Evolutionary conservation across 2,329 filamentous ascomycete species (phyloP), one percentile per base, ranked within the genome.

Genomic region (Elsinoe australis): DNA sequence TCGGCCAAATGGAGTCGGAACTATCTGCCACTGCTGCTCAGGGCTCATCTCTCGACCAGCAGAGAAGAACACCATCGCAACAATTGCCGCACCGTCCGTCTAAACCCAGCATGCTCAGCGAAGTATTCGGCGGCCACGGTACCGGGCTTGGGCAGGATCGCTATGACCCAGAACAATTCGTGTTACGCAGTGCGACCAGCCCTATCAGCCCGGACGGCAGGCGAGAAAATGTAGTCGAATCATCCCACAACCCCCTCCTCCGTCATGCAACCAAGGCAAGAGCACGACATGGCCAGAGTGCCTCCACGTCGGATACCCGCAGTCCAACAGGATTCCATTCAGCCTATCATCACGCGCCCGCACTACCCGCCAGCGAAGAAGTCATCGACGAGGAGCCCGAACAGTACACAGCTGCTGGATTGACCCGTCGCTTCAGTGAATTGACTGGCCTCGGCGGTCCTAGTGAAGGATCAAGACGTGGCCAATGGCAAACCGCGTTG

Each of bases 1-100:
- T 94, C 39, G 89, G 89, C 3, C 89, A 95, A 62, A 72, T 88
- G 52, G 88, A 95, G 47, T 76, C 82, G 1, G 85, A 90, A 2
- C 31, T 49, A 19, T 38, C 45, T 10, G 45, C 49, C 12, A 38
- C 45, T 17, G 38, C 47, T 4, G 41, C 18, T 35, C 52, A 39
- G 62, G 46, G 60, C 58, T 6, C 58, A 62, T 51, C 54, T 56
- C 12, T 59, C 61, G 52, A 44, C 36, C 36, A 22, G 22, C 34
- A 32, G 31, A 32, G 19, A 12, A 18, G 19, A 24, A 42, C 50
- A 15, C 33, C 50, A 10, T 48, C 42, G 19, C 51, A 54, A 33
- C 38, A 51, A 49, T 19, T 49, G 15, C 50, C 46, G 19, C 44
- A 55, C 24, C 54, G 44, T 34, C 53, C 47, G 22, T 47, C 28